These are phyloP conservation scores for Jackrogersella multiformis DNA, from an alignment of 495 filamentous ascomycete genomes.

Conservation along the genomic window DNA sequence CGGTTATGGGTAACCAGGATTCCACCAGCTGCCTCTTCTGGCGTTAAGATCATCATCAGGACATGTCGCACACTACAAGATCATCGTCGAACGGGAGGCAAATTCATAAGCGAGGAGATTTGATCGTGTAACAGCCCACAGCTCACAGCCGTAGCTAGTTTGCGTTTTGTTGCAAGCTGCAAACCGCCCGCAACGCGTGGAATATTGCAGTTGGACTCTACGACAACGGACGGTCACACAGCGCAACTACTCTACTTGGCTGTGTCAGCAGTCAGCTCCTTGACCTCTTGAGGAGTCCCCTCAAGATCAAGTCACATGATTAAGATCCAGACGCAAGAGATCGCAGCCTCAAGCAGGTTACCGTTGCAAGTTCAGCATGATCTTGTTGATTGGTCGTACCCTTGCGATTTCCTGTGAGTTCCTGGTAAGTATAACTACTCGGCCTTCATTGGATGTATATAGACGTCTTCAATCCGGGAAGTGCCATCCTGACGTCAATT, in stretches of 20 bases:
- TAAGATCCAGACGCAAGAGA: slow-evolving; percentile 14
- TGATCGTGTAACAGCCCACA: slow-evolving; percentile 15
- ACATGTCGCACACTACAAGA: slow-evolving; percentile 14
- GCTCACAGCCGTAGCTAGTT: slow-evolving; percentile 9
- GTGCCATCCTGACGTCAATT: slow-evolving; percentile 16
- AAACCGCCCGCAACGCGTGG: background rate
- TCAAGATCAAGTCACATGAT: slow-evolving; percentile 36
- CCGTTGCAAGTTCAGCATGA: background rate
- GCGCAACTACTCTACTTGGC: background rate
- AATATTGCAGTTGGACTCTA: background rate
- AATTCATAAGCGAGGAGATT: slow-evolving; percentile 19
- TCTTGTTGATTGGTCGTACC: slow-evolving; percentile 30
- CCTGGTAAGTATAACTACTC: background rate
- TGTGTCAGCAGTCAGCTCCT: background rate
- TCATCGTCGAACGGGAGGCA: slow-evolving; percentile 7
- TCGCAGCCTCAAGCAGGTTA: slow-evolving; percentile 18
- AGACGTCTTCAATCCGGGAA: slow-evolving; percentile 2
- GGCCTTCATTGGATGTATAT: slow-evolving; percentile 13
- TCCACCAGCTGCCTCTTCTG: slow-evolving; percentile 9
- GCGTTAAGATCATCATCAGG: slow-evolving; percentile 4
- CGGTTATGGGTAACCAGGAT: slow-evolving; percentile 12
- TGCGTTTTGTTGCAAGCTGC: slow-evolving; percentile 1
- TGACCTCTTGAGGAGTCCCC: background rate
- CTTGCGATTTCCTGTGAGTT: background rate
- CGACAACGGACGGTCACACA: slow-evolving; percentile 2